Percentiles rank a stretch among this genome's conserved stretches.
Conservation (phyloP, 345 rosid species). For the Reutealis trisperma region DNA sequence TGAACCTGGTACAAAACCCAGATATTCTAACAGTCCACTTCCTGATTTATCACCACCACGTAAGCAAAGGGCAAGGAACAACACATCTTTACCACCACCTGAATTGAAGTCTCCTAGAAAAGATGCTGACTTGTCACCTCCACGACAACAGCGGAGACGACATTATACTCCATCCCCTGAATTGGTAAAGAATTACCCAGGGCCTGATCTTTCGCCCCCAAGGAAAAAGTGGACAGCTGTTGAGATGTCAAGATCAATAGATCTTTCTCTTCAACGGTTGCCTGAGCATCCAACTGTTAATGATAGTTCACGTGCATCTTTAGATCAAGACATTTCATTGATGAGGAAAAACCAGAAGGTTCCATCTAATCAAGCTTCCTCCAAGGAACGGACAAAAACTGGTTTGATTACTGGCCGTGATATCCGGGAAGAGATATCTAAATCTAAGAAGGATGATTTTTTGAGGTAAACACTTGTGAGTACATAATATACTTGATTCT, state of each 20-base stretch:
- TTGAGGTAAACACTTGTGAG: constrained; percentile 46
- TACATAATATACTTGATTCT: not conserved
- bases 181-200: constrained; percentile 19
- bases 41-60: constrained; percentile 45
- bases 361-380: constrained; percentile 35
- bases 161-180: constrained; percentile 37
- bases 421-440: constrained; percentile 53
- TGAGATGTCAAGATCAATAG: constrained; percentile 17
- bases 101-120: constrained; percentile 16
- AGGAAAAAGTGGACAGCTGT: constrained; percentile 38
- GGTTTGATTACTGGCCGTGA: constrained; percentile 77
- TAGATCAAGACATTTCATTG: constrained; percentile 53
- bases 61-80: constrained; percentile 37
- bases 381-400: constrained; percentile 47
- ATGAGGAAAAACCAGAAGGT: constrained; percentile 54
- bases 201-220: constrained; percentile 56
- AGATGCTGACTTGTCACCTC: constrained; percentile 52
- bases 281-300: constrained; percentile 18
- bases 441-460: constrained; percentile 57
- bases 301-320: constrained; percentile 22
- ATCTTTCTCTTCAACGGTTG: constrained; percentile 16
- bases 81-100: constrained; percentile 38
- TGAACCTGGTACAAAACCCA: constrained; percentile 1
- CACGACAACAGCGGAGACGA: constrained; percentile 28
- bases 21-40: not conserved